phyloP scores from a whole-genome alignment of 176 grass and related monocot genomes.

The Ensete glaucum region DNA sequence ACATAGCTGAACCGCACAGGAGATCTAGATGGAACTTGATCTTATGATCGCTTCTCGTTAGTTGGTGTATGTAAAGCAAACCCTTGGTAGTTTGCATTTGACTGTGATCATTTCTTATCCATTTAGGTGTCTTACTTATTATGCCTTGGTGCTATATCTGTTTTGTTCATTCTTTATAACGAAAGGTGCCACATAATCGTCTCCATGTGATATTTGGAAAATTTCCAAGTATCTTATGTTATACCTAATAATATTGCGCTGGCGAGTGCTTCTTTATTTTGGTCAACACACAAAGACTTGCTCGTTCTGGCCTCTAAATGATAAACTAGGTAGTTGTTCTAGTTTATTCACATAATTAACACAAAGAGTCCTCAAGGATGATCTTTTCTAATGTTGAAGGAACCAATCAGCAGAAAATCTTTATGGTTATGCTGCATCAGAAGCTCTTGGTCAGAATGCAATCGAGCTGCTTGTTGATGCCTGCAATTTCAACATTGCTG shows the following conservation, averaged over 20 bases:
- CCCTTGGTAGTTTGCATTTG: not conserved
- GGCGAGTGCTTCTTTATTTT: not conserved
- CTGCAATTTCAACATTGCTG: constrained; percentile 31
- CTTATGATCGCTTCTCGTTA: not conserved
- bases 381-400: constrained; percentile 30
- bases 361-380: not conserved
- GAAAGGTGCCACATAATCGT: not conserved
- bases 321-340: not conserved
- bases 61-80: not conserved
- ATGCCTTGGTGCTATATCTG: not conserved
- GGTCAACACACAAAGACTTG: not conserved
- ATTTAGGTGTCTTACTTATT: not conserved
- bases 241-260: not conserved
- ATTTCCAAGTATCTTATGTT: not conserved
- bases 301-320: not conserved
- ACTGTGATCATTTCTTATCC: not conserved
- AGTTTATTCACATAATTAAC: not conserved
- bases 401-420: constrained; percentile 74
- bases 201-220: not conserved
- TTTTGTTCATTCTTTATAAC: not conserved
- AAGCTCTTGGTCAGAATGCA: constrained; percentile 77
- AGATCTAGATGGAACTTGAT: not conserved
- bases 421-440: constrained; percentile 68
- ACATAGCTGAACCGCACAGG: not conserved
- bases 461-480: constrained; percentile 63